Percentiles rank a stretch among this genome's conserved stretches.
Conservation (phyloP, 768 basidiomycete species). For the Saitozyma podzolica region DNA sequence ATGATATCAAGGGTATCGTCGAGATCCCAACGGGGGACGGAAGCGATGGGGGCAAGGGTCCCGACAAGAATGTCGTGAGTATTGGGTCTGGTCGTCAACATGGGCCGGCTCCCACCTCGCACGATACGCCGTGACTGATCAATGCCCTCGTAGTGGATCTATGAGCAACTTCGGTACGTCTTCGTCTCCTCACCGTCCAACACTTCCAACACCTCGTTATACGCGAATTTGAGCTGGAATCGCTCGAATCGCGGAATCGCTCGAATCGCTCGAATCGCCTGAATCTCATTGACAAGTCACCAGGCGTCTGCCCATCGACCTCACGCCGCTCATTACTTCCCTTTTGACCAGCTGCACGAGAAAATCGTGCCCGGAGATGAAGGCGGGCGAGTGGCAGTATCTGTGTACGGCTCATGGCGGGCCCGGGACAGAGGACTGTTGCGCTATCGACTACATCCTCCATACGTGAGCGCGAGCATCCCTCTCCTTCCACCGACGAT, state of each 20-base stretch:
- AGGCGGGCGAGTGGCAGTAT: constrained; percentile 97
- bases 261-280: neutral
- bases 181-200: neutral
- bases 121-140: constrained; percentile 64
- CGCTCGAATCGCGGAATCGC: neutral
- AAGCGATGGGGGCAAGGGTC: constrained; percentile 39
- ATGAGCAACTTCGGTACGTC: constrained; percentile 52
- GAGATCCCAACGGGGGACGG: constrained; percentile 60
- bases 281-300: constrained; percentile 5
- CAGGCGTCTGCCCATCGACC: constrained; percentile 52
- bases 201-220: neutral
- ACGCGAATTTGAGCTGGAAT: neutral
- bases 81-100: neutral
- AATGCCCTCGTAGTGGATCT: constrained; percentile 49
- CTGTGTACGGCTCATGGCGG: constrained; percentile 83
- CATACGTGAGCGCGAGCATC: constrained; percentile 44
- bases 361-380: constrained; percentile 90
- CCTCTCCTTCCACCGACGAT: neutral
- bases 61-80: constrained; percentile 58
- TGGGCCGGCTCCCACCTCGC: neutral
- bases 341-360: constrained; percentile 64
- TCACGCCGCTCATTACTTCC: constrained; percentile 47
- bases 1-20: constrained; percentile 81
- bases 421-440: constrained; percentile 67
- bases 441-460: constrained; percentile 83